Conservation (phyloP, 176 grass and related monocot genomes). For the Oropetium thomaeum region DNA sequence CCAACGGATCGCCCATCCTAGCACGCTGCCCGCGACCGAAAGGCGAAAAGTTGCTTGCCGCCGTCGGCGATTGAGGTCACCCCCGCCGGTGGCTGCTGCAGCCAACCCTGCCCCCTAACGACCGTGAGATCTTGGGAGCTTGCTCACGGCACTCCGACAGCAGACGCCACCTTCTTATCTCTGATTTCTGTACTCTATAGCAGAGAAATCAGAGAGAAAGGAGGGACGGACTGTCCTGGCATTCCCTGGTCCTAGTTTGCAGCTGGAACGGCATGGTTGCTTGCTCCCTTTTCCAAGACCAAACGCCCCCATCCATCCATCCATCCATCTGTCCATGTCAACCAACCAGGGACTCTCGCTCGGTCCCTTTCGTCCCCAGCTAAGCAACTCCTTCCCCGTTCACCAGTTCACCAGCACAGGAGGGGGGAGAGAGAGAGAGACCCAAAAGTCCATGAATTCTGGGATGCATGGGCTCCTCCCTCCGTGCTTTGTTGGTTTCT, state of each 20-base stretch:
- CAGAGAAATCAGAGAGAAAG: background rate
- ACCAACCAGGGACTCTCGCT: conserved; percentile 5
- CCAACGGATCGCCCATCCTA: too few species aligned
- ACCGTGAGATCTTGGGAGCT: conserved; percentile 8
- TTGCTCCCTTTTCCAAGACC: conserved; percentile 43
- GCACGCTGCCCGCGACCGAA: conserved; percentile 16
- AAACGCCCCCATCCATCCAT: conserved; percentile 9
- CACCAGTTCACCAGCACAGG: background rate
- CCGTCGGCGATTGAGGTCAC: background rate
- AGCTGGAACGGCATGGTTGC: conserved; percentile 9
- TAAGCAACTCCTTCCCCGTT: background rate
- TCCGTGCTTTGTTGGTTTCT: background rate
- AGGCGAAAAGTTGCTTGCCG: conserved; percentile 9
- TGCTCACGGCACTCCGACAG: conserved; percentile 12
- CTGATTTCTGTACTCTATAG: background rate
- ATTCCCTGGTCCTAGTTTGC: background rate
- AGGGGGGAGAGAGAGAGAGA: background rate
- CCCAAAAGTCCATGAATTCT: conserved; percentile 23
- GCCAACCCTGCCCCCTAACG: background rate
- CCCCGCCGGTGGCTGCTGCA: background rate
- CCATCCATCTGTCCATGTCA: background rate
- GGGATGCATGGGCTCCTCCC: background rate
- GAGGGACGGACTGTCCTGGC: background rate
- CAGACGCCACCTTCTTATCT: background rate
- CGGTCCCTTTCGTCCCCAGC: background rate